These are phyloP conservation scores for Lentinula detonsa DNA, from an alignment of 768 basidiomycete species.

Conservation along the genomic window DNA sequence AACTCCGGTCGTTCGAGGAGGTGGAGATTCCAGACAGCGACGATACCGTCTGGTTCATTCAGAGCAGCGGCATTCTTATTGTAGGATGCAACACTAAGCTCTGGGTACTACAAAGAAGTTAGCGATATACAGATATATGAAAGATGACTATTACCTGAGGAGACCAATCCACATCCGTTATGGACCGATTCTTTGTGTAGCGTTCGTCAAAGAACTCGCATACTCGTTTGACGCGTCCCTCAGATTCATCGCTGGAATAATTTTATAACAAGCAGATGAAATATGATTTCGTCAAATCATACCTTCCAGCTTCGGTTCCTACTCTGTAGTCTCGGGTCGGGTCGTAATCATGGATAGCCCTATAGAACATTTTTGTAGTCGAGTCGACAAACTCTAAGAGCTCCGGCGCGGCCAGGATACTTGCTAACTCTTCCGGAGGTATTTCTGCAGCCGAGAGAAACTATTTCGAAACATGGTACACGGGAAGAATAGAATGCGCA, in stretches of 20 bases:
- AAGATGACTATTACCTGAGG: constrained; percentile 60
- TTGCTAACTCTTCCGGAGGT: constrained; percentile 77
- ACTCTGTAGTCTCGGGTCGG: constrained; percentile 97
- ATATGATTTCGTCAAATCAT: constrained; percentile 18
- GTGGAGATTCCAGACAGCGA: constrained; percentile 96
- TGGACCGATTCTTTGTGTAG: constrained; percentile 87
- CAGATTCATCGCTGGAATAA: constrained; percentile 70
- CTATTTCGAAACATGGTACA: background rate
- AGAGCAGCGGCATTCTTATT: constrained; percentile 93
- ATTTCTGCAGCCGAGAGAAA: constrained; percentile 47
- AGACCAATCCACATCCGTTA: constrained; percentile 97
- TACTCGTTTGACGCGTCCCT: constrained; percentile 89
- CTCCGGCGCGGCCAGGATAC: constrained; percentile 82
- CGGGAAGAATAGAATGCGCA: constrained; percentile 15
- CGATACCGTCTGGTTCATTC: constrained; percentile 96
- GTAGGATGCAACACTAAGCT: constrained; percentile 92
- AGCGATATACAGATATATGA: background rate
- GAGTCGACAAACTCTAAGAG: constrained; percentile 93
- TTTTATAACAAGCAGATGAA: constrained; percentile 1
- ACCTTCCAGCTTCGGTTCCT: constrained; percentile 80
- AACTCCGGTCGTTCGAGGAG: constrained; percentile 94
- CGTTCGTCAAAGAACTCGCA: constrained; percentile 92
- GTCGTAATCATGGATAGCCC: constrained; percentile 96
- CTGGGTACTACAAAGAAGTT: constrained; percentile 68
- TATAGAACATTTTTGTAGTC: constrained; percentile 91